These are phyloP conservation scores for Nicotiana paniculata DNA, from an alignment of 257 asterid genomes.

Conservation along the genomic window DNA sequence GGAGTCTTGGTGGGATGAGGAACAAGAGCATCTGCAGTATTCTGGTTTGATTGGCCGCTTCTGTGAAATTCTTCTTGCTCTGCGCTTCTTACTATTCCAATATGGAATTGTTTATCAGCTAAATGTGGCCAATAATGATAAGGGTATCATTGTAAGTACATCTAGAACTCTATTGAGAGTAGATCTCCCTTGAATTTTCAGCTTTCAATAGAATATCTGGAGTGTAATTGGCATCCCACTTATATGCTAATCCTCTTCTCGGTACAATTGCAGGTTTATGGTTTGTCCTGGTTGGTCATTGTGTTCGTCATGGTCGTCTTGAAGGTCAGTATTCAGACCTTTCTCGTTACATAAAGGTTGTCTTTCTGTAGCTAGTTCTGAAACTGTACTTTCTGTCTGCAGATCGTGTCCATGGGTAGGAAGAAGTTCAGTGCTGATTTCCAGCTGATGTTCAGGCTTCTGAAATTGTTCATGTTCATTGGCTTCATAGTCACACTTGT, in stretches of 20 bases:
- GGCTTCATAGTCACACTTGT: conserved; percentile 45
- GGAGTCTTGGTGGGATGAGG: conserved; percentile 99
- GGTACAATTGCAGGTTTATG: conserved; percentile 57
- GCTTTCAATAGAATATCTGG: neutral
- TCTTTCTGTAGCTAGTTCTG: conserved; percentile 6
- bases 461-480: conserved; percentile 62
- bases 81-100: conserved; percentile 81
- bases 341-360: neutral
- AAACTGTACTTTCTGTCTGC: conserved; percentile 17
- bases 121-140: conserved; percentile 50
- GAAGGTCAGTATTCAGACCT: conserved; percentile 39
- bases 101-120: conserved; percentile 89
- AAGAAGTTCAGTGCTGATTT: conserved; percentile 82
- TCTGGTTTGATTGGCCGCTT: conserved; percentile 66
- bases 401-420: conserved; percentile 91
- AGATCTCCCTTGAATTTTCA: neutral
- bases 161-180: neutral
- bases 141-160: conserved; percentile 53
- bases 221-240: neutral
- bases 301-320: conserved; percentile 62
- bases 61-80: conserved; percentile 61
- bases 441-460: conserved; percentile 89
- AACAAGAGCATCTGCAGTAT: conserved; percentile 74
- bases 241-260: conserved; percentile 5
- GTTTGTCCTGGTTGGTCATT: conserved; percentile 85